phyloP scores from a whole-genome alignment of 768 basidiomycete species.

The Thelephora aurantiotincta region DNA sequence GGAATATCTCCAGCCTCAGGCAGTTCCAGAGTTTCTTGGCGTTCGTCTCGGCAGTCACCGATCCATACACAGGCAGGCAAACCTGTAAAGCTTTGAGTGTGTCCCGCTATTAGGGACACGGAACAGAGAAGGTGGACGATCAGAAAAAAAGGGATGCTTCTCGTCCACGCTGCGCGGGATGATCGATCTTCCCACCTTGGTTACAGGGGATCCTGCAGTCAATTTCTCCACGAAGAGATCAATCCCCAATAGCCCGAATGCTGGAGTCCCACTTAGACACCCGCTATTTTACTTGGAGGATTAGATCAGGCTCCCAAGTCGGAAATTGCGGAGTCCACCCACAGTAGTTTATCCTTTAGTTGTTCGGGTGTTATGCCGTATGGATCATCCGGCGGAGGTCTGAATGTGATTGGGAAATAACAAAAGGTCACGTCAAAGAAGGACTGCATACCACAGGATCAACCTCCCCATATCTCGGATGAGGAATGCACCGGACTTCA shows the following conservation, averaged over 20 bases:
- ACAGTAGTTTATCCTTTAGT: constrained; percentile 62
- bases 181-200: constrained; percentile 44
- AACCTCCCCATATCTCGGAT: background rate
- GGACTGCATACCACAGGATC: constrained; percentile 30
- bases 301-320: background rate
- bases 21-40: constrained; percentile 82
- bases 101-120: constrained; percentile 46
- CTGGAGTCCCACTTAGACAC: constrained; percentile 67
- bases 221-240: constrained; percentile 90
- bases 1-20: constrained; percentile 86
- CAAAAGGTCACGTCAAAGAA: constrained; percentile 94
- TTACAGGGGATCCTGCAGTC: constrained; percentile 60
- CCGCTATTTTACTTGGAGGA: constrained; percentile 22
- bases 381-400: constrained; percentile 86
- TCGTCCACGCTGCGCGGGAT: too few relatives aligned
- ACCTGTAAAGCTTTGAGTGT: constrained; percentile 62
- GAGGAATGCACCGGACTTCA: constrained; percentile 20
- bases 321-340: constrained; percentile 6
- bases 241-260: constrained; percentile 74
- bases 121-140: background rate
- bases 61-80: constrained; percentile 81
- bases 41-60: constrained; percentile 38
- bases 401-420: constrained; percentile 96
- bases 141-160: constrained; percentile 1
- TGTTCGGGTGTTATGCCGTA: constrained; percentile 87